Evolutionary conservation across 208 protist genomes (phyloP).

Genomic region (Leishmania major): DNA sequence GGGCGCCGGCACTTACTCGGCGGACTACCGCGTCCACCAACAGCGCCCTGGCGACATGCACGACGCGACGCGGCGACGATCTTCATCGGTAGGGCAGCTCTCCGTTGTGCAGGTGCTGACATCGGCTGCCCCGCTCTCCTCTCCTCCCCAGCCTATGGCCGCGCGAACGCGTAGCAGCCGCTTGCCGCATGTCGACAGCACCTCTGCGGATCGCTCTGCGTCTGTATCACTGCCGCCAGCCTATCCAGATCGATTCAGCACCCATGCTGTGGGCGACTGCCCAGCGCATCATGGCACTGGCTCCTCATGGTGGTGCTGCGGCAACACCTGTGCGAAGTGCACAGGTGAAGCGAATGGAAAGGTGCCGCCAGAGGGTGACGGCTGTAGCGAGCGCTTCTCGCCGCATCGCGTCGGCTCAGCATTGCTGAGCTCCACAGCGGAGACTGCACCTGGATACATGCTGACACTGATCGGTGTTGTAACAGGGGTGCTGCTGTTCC

Average conservation of each 20-base stretch:
- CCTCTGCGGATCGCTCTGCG: not conserved
- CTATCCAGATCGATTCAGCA: not conserved
- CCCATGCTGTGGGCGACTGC: not conserved
- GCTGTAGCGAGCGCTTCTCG: constrained; percentile 5
- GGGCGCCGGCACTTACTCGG: not conserved
- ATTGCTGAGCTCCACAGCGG: constrained; percentile 16
- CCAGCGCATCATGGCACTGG: not conserved
- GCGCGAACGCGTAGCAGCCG: not conserved
- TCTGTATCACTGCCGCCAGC: not conserved
- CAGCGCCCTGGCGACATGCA: not conserved
- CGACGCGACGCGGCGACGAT: not conserved
- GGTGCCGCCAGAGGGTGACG: not conserved
- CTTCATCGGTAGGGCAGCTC: not conserved
- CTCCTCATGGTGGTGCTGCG: not conserved
- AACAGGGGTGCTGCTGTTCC: constrained; percentile 66
- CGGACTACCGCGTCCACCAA: not conserved
- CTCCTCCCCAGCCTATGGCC: not conserved
- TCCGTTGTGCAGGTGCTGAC: not conserved
- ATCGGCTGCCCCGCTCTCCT: not conserved
- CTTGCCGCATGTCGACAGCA: not conserved
- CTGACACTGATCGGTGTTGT: constrained; percentile 43
- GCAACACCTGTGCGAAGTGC: not conserved
- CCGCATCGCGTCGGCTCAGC: constrained; percentile 11
- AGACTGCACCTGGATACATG: constrained; percentile 23
- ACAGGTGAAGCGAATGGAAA: not conserved